Evolutionary conservation across 257 asterid genomes (phyloP), one percentile per base, ranked within the genome.

Genomic region (Solanum chmielewskii): DNA sequence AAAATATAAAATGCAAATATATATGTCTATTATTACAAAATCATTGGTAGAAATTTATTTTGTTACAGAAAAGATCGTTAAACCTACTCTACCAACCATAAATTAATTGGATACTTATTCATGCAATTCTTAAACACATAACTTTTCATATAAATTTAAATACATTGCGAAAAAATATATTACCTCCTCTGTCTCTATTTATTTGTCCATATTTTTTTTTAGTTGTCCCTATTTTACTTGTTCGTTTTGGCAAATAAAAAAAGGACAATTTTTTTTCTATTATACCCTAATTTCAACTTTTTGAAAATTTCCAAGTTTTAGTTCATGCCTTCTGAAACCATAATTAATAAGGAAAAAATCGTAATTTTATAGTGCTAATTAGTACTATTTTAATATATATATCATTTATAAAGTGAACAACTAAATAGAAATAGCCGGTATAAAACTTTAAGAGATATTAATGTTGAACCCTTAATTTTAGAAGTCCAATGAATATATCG

Each of bases 11-110:
- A 69, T 69, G 85, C 41, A 70, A 70, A 86, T 49, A 23, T 86
- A 21, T 23, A 39, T 14, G 7, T 37, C 7, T 37, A 33, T 15
- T n/a, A 37, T 16, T 59, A 59, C 59, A 86, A 25, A 25, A n/a
- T n/a, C 18, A 12, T 25, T 10, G 25, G 13, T 52, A 71, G 37
- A 45, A 73, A n/a, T 23, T 52, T 52, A 15, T 16, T 49, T 16
- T 49, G 60, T 49, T 16, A 52, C 62, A 52, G 3, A 52, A 52
- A 52, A 86, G 35, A 60, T 62, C 45, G 77, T 59, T 86, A 37
- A 86, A 75, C 75, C 88, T 86, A 86, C 84, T 11, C 60, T 59
- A 56, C 76, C 77, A 59, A 86, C 62, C 59, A 69, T 4, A 16
- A 16, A 70, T 9, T 31, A 62, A 62, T 62, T 70, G 13, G 23